These are phyloP conservation scores for Fraxinus xanthoxyloides DNA, from an alignment of 305 asterid genomes.

Conservation along the genomic window DNA sequence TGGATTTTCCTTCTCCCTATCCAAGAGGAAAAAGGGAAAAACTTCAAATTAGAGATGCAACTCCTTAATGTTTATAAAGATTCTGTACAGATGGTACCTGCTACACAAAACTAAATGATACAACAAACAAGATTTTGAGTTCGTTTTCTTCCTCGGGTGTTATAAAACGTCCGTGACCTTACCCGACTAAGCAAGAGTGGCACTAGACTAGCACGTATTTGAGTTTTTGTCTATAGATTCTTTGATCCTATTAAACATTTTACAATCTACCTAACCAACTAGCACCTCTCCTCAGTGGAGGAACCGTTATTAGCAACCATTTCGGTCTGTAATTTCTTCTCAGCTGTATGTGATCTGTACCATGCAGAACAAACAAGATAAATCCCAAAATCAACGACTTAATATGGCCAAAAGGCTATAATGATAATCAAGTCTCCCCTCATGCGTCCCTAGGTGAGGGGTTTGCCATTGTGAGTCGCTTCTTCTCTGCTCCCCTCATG, in stretches of 20 bases:
- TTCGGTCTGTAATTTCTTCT: constrained; percentile 24
- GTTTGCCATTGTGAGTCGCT: no score
- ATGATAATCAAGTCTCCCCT: constrained; percentile 36
- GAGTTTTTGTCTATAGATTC: not conserved
- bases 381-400: no score
- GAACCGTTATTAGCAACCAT: not conserved
- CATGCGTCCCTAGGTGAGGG: no score
- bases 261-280: not conserved
- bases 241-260: not conserved
- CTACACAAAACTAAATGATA: no score
- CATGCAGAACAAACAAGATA: constrained; percentile 29
- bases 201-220: not conserved
- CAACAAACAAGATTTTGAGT: not conserved
- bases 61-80: not conserved
- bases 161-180: not conserved
- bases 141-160: not conserved
- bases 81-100: no score
- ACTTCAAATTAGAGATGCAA: not conserved
- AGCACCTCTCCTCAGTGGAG: constrained; percentile 20
- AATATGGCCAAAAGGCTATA: no score
- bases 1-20: not conserved
- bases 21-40: not conserved
- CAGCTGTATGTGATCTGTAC: constrained; percentile 24
- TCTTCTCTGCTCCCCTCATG: no score
- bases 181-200: not conserved